phyloP scores from a whole-genome alignment of 2,329 filamentous ascomycete genomes.

The Verticillium albo-atrum region DNA sequence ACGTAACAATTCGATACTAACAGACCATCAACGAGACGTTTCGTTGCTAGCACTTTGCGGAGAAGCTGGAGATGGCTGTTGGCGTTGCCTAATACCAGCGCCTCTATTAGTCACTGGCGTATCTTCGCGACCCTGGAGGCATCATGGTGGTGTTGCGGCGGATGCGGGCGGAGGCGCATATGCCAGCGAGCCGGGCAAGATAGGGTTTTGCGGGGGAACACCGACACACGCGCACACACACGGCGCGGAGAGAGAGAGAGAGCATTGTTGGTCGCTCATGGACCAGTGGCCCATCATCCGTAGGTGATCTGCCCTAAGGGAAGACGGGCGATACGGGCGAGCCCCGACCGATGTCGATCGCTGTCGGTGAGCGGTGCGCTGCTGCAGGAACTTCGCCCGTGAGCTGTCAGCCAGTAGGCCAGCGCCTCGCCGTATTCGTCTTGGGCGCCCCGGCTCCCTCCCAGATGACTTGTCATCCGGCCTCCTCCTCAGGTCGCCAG shows the following conservation, averaged over 20 bases:
- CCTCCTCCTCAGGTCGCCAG: too few species aligned
- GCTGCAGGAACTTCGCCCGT: background rate
- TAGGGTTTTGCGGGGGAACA: background rate
- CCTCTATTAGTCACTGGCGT: constrained; percentile 4
- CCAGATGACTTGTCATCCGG: background rate
- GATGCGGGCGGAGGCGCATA: background rate
- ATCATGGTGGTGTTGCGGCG: background rate
- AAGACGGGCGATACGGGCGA: background rate
- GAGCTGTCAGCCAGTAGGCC: background rate
- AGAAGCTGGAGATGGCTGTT: background rate
- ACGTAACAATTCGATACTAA: background rate
- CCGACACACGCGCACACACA: background rate
- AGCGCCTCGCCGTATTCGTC: background rate
- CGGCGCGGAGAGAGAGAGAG: too few species aligned
- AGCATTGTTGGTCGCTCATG: background rate
- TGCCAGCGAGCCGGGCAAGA: background rate
- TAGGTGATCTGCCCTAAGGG: background rate
- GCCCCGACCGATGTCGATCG: background rate
- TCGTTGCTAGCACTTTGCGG: background rate
- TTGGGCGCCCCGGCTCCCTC: background rate
- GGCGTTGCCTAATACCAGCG: constrained; percentile 1
- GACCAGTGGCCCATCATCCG: background rate
- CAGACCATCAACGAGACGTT: background rate
- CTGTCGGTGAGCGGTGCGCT: background rate
- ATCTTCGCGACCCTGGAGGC: background rate